A percentile compares a stretch with the other conserved stretches of the same genome.
These are phyloP conservation scores for Alloascoidea africana DNA, from an alignment of 805 yeast species.

Conservation along the genomic window DNA sequence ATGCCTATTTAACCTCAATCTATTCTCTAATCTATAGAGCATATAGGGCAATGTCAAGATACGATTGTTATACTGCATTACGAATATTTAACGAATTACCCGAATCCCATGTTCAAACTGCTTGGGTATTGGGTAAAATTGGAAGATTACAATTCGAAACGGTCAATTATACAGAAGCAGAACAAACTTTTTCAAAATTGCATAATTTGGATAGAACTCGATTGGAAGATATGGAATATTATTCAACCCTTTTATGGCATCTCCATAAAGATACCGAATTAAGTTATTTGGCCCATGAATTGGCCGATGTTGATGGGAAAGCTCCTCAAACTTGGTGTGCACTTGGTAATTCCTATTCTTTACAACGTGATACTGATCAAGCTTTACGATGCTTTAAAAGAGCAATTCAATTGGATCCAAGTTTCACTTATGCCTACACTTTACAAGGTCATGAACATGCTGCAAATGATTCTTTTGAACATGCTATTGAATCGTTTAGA, in stretches of 20 bases:
- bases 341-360: slow-evolving; percentile 76
- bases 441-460: slow-evolving; percentile 88
- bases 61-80: slow-evolving; percentile 72
- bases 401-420: slow-evolving; percentile 52
- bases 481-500: slow-evolving; percentile 74
- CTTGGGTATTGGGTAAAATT: slow-evolving; percentile 71
- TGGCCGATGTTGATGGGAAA: slow-evolving; percentile 46
- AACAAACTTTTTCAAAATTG: slow-evolving; percentile 42
- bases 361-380: slow-evolving; percentile 73
- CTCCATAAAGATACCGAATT: slow-evolving; percentile 65
- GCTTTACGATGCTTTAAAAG: slow-evolving; percentile 79
- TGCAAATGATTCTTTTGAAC: slow-evolving; percentile 78
- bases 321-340: slow-evolving; percentile 85
- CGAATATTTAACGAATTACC: slow-evolving; percentile 53
- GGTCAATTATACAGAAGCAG: slow-evolving; percentile 71
- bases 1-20: slow-evolving; percentile 28
- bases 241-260: slow-evolving; percentile 89
- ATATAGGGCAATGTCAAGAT: slow-evolving; percentile 43
- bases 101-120: slow-evolving; percentile 45
- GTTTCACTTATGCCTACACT: slow-evolving; percentile 79
- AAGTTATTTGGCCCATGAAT: slow-evolving; percentile 70
- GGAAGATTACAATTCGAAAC: slow-evolving; percentile 81
- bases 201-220: slow-evolving; percentile 65
- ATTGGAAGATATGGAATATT: slow-evolving; percentile 78
- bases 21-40: slow-evolving; percentile 44